These are phyloP conservation scores for Taphrina communis DNA, from an alignment of 1,139 yeast species.

Conservation along the genomic window DNA sequence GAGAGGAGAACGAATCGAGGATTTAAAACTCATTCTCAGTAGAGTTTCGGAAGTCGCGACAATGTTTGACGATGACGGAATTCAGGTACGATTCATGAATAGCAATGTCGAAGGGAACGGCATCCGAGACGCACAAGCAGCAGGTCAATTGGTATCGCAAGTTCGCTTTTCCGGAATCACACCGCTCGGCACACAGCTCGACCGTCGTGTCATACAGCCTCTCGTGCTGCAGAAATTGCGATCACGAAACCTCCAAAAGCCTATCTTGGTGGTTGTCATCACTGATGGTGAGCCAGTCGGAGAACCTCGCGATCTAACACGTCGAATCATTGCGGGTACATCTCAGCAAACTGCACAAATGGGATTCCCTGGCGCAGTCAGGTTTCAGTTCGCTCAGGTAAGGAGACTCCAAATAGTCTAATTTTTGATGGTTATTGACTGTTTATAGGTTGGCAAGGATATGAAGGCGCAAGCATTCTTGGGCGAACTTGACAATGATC, in stretches of 20 bases:
- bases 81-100: slow-evolving; percentile 52
- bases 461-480: slow-evolving; percentile 51
- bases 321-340: slow-evolving; percentile 49
- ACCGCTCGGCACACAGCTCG: slow-evolving; percentile 50
- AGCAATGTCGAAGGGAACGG: slow-evolving; percentile 49
- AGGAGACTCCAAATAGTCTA: not conserved
- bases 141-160: slow-evolving; percentile 48
- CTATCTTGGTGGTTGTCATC: slow-evolving; percentile 50
- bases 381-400: slow-evolving; percentile 52
- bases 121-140: slow-evolving; percentile 49
- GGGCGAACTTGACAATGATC: slow-evolving; percentile 48
- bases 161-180: slow-evolving; percentile 51
- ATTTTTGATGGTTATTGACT: not conserved
- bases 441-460: slow-evolving; percentile 50
- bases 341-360: slow-evolving; percentile 48
- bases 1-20: slow-evolving; percentile 52
- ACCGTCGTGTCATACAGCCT: slow-evolving; percentile 50
- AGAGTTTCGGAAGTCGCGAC: slow-evolving; percentile 51
- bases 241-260: slow-evolving; percentile 49
- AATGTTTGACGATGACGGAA: slow-evolving; percentile 50
- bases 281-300: slow-evolving; percentile 53
- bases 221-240: slow-evolving; percentile 49
- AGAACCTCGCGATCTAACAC: slow-evolving; percentile 49
- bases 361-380: slow-evolving; percentile 50
- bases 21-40: slow-evolving; percentile 50